Evolutionary conservation across 2,329 filamentous ascomycete genomes (phyloP).

Genomic region (Hypoxylon rubiginosum): DNA sequence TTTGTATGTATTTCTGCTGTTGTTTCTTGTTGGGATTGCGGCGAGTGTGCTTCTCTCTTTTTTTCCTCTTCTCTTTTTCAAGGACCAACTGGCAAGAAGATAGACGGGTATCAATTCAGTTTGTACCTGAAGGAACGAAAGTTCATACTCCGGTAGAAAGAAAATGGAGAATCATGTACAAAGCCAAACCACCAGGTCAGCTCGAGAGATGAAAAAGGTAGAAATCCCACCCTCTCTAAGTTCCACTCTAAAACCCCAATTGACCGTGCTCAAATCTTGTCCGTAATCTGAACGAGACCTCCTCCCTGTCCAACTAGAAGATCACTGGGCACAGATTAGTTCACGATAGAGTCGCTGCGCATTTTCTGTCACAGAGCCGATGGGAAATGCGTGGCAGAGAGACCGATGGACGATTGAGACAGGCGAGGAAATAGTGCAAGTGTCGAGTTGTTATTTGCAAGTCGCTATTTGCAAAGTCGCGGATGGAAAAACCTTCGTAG

Average conservation of each 20-base stretch:
- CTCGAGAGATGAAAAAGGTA: conserved; percentile 48
- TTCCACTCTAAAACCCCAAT: conserved; percentile 47
- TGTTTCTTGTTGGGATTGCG: conserved; percentile 38
- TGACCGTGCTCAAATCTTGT: conserved; percentile 48
- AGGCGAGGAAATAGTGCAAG: not conserved
- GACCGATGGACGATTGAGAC: conserved; percentile 23
- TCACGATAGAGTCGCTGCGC: conserved; percentile 37
- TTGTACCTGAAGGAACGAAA: conserved; percentile 53
- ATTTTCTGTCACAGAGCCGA: conserved; percentile 25
- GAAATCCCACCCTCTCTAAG: conserved; percentile 42
- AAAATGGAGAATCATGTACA: conserved; percentile 53
- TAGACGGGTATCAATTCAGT: conserved; percentile 55
- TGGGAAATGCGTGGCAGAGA: conserved; percentile 16
- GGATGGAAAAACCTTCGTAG: not conserved
- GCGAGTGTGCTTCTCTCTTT: conserved; percentile 42
- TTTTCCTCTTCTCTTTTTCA: conserved; percentile 45
- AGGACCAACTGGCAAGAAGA: conserved; percentile 51
- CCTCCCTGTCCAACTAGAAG: conserved; percentile 48
- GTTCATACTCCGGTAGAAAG: conserved; percentile 47
- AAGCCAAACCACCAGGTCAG: conserved; percentile 51
- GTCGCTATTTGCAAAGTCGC: too few relatives aligned
- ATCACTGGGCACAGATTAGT: conserved; percentile 43
- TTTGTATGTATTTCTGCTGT: conserved; percentile 42
- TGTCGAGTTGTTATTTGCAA: not conserved
- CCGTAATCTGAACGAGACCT: conserved; percentile 43